Conservation (phyloP, 495 filamentous ascomycete genomes). For the Neurospora discreta region DNA sequence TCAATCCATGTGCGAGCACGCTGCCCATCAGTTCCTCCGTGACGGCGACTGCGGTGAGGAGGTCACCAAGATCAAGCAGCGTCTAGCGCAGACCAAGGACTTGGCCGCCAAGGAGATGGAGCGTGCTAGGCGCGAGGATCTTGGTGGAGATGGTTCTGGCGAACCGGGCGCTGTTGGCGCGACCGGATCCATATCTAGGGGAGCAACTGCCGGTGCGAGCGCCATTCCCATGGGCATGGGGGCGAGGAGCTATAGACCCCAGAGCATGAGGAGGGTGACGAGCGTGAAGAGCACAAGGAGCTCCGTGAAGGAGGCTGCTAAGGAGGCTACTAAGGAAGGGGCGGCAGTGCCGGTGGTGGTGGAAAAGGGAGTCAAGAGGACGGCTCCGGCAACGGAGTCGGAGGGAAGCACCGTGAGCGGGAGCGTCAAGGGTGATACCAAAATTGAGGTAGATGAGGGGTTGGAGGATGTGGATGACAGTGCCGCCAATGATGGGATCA, state of each 20-base stretch:
- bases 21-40: constrained; percentile 76
- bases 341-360: not conserved
- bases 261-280: constrained; percentile 19
- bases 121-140: constrained; percentile 31
- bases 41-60: constrained; percentile 70
- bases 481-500: not conserved
- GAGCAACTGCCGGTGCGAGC: not conserved
- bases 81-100: constrained; percentile 47
- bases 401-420: not conserved
- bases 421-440: not conserved
- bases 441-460: constrained; percentile 26
- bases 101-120: constrained; percentile 48
- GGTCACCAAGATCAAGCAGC: constrained; percentile 53
- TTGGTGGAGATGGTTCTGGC: constrained; percentile 12
- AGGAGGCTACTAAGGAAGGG: constrained; percentile 16
- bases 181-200: constrained; percentile 13
- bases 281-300: constrained; percentile 1
- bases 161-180: constrained; percentile 9
- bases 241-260: constrained; percentile 7
- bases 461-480: constrained; percentile 27
- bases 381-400: not conserved
- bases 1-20: constrained; percentile 71
- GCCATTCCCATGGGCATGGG: not conserved
- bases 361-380: constrained; percentile 11
- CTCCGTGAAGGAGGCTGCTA: constrained; percentile 7